A percentile compares a stretch with the other conserved stretches of the same genome.
Conservation (phyloP, 768 basidiomycete genomes). For the Krasilnikovozyma curviuscula region DNA sequence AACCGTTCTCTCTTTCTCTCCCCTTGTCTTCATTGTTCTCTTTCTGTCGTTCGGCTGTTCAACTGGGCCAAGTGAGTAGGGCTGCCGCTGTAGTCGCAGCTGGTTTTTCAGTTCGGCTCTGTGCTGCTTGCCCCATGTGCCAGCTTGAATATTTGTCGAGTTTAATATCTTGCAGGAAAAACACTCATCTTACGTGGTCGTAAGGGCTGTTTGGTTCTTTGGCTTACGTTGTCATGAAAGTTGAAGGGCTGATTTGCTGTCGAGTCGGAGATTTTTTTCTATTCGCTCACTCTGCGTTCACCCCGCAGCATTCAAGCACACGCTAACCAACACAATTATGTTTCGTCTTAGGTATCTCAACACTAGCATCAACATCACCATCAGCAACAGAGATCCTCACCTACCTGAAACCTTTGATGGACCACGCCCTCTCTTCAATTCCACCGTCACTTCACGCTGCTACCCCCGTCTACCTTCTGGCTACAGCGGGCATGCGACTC, state of each 20-base stretch:
- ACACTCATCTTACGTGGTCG: no score
- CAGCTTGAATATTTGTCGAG: no score
- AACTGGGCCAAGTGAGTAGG: no score
- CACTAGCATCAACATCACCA: slow-evolving; percentile 33
- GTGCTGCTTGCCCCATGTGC: no score
- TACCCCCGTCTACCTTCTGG: slow-evolving; percentile 83
- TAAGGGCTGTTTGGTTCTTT: no score
- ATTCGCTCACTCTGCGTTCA: neutral
- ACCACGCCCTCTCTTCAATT: slow-evolving; percentile 60
- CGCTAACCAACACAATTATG: neutral
- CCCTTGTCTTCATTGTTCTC: neutral
- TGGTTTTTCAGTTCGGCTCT: no score
- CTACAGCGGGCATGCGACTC: slow-evolving; percentile 94
- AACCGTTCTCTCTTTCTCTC: no score
- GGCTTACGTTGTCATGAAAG: neutral
- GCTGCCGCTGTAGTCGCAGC: no score
- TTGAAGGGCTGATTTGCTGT: neutral
- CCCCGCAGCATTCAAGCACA: neutral
- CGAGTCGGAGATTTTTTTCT: neutral
- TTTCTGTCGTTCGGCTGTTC: no score
- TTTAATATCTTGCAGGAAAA: no score
- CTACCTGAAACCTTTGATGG: slow-evolving; percentile 65
- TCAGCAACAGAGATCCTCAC: slow-evolving; percentile 43
- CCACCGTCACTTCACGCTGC: slow-evolving; percentile 65
- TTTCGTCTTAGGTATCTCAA: slow-evolving; percentile 52